Conservation (phyloP, 2,329 filamentous ascomycete genomes). For the Neopestalotiopsis clavispora region DNA sequence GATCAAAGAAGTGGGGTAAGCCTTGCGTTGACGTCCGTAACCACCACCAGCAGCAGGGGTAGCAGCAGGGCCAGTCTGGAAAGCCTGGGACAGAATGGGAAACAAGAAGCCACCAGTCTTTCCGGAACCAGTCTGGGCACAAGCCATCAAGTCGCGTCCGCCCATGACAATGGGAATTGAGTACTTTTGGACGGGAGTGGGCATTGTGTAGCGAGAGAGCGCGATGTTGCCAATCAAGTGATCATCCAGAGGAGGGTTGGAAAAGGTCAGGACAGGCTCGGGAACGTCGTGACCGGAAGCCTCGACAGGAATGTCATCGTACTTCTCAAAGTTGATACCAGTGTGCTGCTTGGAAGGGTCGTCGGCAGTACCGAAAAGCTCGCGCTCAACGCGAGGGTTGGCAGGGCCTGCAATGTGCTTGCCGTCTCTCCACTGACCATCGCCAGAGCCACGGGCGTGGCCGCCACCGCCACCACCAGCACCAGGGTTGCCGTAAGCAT, state of each 20-base stretch:
- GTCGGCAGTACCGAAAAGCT: conserved; percentile 90
- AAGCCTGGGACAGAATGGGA: conserved; percentile 97
- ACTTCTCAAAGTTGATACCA: conserved; percentile 99
- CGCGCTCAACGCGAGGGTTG: conserved; percentile 90
- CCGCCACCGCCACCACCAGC: conserved; percentile 49
- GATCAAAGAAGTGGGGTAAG: conserved; percentile 94
- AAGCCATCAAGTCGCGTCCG: conserved; percentile 98
- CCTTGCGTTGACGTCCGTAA: conserved; percentile 95
- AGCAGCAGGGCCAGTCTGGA: conserved; percentile 82
- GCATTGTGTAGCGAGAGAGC: conserved; percentile 91
- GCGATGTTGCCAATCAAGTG: conserved; percentile 93
- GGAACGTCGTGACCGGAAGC: conserved; percentile 93
- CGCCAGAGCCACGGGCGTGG: conserved; percentile 80
- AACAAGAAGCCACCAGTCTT: conserved; percentile 99
- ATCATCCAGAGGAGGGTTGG: conserved; percentile 92
- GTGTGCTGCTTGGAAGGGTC: conserved; percentile 95
- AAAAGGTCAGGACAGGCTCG: conserved; percentile 88
- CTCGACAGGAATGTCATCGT: conserved; percentile 98
- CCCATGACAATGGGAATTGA: conserved; percentile 99
- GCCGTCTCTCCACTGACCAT: conserved; percentile 95
- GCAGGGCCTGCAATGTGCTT: conserved; percentile 91
- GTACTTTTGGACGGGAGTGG: conserved; percentile 98
- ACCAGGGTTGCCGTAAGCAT: conserved; percentile 62
- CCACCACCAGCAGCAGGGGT: conserved; percentile 67
- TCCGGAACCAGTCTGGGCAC: conserved; percentile 98